Evolutionary conservation across 2,329 filamentous ascomycete species (phyloP).

Genomic region (Triangularia verruculosa): DNA sequence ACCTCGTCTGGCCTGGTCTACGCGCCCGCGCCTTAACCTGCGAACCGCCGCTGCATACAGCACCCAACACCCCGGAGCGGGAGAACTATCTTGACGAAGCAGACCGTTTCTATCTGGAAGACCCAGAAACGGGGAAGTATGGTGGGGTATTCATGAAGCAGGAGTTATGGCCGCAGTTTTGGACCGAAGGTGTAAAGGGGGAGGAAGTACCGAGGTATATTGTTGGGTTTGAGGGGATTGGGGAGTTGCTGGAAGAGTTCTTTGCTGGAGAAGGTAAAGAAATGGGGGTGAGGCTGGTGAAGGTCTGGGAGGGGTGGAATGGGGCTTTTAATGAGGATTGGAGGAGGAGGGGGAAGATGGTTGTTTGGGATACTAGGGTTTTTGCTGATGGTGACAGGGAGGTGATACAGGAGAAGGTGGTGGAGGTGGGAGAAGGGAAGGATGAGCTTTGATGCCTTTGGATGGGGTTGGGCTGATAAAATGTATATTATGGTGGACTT

Average conservation of each 20-base stretch:
- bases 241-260: conserved; percentile 45
- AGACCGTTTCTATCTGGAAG: conserved; percentile 79
- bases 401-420: too few relatives aligned
- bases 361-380: conserved; percentile 57
- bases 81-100: conserved; percentile 79
- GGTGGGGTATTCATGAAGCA: conserved; percentile 50
- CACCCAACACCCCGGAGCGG: conserved; percentile 58
- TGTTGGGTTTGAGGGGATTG: conserved; percentile 59
- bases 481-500: too few relatives aligned
- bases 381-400: conserved; percentile 21
- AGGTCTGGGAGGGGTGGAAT: conserved; percentile 58
- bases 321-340: conserved; percentile 62
- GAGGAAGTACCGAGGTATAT: conserved; percentile 54
- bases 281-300: conserved; percentile 42
- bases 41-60: conserved; percentile 75
- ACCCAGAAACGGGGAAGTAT: conserved; percentile 35
- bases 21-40: conserved; percentile 83
- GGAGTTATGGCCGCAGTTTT: conserved; percentile 46
- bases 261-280: conserved; percentile 39
- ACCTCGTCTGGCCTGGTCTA: conserved; percentile 72
- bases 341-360: conserved; percentile 52
- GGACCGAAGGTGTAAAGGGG: conserved; percentile 1
- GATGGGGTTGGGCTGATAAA: too few relatives aligned
- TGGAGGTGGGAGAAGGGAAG: background rate
- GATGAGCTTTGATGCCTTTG: conserved; percentile 22